Conservation (phyloP, 2,329 filamentous ascomycete genomes). For the Neofusicoccum kwambonambiense region DNA sequence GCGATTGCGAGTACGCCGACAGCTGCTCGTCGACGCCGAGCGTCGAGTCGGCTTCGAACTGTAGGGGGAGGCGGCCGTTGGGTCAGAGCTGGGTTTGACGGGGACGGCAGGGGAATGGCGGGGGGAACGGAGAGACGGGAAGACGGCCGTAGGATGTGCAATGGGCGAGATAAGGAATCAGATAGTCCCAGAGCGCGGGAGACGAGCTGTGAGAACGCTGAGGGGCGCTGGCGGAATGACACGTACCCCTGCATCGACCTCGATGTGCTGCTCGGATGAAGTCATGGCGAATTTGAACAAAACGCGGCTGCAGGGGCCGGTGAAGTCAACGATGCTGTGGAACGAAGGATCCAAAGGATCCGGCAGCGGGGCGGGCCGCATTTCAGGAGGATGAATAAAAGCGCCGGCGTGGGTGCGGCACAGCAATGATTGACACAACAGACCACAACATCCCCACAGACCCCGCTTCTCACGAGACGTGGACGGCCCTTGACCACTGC, state of each 20-base stretch:
- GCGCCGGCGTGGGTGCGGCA: neutral
- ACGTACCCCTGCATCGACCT: slow-evolving; percentile 5
- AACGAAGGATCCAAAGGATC: neutral
- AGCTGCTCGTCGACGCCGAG: slow-evolving; percentile 5
- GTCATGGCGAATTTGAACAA: neutral
- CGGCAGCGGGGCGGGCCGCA: neutral
- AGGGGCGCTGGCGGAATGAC: no score
- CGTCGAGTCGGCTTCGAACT: slow-evolving; percentile 5
- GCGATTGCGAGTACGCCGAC: slow-evolving; percentile 10
- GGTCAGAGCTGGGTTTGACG: neutral
- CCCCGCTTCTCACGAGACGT: slow-evolving; percentile 8
- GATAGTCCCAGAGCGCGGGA: no score
- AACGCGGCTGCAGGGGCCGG: neutral
- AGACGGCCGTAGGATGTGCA: no score
- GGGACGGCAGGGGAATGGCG: no score
- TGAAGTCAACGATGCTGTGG: neutral
- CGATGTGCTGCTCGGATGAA: neutral
- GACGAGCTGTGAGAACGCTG: no score
- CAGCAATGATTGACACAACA: slow-evolving; percentile 4
- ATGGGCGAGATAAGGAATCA: no score
- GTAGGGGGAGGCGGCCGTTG: neutral
- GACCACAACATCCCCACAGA: neutral
- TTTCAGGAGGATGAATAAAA: neutral
- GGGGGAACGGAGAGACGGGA: no score
- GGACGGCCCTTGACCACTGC: neutral